These are phyloP conservation scores for Lumnitzera racemosa DNA, from an alignment of 345 rosid species.

Conservation along the genomic window DNA sequence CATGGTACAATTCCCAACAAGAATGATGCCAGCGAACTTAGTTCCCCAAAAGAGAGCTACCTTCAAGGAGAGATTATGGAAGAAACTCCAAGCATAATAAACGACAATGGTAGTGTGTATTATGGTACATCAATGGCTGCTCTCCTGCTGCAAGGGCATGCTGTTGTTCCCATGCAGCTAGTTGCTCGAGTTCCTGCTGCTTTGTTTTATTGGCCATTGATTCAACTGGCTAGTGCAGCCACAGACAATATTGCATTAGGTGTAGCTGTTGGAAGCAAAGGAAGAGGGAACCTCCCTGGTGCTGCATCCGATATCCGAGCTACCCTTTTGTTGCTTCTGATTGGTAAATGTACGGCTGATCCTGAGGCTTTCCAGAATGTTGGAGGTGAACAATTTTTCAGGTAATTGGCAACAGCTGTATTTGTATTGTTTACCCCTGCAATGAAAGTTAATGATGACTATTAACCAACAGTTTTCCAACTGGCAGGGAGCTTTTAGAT, in stretches of 20 bases:
- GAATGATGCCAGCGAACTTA: conserved; percentile 21
- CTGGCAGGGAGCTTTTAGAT: conserved; percentile 83
- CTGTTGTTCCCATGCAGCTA: conserved; percentile 87
- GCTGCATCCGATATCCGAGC: conserved; percentile 95
- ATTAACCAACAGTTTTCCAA: neutral
- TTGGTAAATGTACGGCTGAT: conserved; percentile 95
- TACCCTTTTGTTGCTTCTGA: conserved; percentile 75
- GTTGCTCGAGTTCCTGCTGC: conserved; percentile 91
- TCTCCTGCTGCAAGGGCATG: conserved; percentile 79
- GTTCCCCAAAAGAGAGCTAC: conserved; percentile 32
- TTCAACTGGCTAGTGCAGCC: conserved; percentile 96
- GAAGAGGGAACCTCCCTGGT: conserved; percentile 96
- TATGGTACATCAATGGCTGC: conserved; percentile 89
- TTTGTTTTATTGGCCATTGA: conserved; percentile 93
- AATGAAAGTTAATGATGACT: too few relatives aligned
- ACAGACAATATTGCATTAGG: conserved; percentile 89
- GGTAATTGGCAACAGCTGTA: conserved; percentile 31
- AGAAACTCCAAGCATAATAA: conserved; percentile 40
- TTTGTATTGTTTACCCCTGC: conserved; percentile 4
- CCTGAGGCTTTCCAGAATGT: conserved; percentile 78
- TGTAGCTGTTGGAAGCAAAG: conserved; percentile 98
- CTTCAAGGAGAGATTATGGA: conserved; percentile 27
- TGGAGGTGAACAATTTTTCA: conserved; percentile 90
- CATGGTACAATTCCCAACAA: conserved; percentile 31
- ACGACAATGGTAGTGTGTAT: conserved; percentile 26